phyloP scores from a whole-genome alignment of 2,329 filamentous ascomycete genomes.

The Exophiala spinifera region DNA sequence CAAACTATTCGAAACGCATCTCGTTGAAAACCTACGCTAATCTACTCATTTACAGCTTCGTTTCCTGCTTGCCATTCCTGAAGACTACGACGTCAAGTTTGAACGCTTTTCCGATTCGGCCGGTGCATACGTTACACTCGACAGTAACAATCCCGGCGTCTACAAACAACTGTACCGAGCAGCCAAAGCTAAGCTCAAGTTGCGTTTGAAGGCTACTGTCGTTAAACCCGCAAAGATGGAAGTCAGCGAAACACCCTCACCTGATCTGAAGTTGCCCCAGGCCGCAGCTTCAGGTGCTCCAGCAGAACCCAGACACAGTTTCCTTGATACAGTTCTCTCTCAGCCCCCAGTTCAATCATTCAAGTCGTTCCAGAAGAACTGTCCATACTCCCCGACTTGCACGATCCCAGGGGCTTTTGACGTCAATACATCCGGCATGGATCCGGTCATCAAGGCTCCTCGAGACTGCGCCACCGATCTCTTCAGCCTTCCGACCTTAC shows the following conservation, averaged over 20 bases:
- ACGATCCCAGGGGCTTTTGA: slow-evolving; percentile 25
- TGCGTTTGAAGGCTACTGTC: slow-evolving; percentile 74
- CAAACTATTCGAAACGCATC: neutral
- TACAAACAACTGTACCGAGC: slow-evolving; percentile 97
- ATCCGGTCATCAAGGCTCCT: slow-evolving; percentile 7
- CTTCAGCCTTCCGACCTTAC: slow-evolving; percentile 34
- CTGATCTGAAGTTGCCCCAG: slow-evolving; percentile 14
- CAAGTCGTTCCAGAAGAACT: slow-evolving; percentile 22
- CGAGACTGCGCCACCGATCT: slow-evolving; percentile 3
- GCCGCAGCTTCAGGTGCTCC: slow-evolving; percentile 10
- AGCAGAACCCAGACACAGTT: slow-evolving; percentile 35
- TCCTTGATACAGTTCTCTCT: slow-evolving; percentile 43
- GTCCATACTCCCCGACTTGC: slow-evolving; percentile 21
- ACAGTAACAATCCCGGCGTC: slow-evolving; percentile 71
- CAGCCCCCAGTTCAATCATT: slow-evolving; percentile 21
- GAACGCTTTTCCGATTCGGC: slow-evolving; percentile 96
- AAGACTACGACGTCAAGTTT: slow-evolving; percentile 63
- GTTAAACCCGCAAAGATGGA: slow-evolving; percentile 31
- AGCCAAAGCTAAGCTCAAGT: slow-evolving; percentile 96
- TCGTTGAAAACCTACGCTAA: slow-evolving; percentile 25
- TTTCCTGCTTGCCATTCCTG: slow-evolving; percentile 61
- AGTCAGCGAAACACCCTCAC: slow-evolving; percentile 5
- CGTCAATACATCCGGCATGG: slow-evolving; percentile 5
- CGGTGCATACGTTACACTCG: slow-evolving; percentile 73
- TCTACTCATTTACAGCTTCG: slow-evolving; percentile 58